Base-by-base conservation (phyloP, 106 monocot genomes). In the Ottelia alismoides region DNA sequence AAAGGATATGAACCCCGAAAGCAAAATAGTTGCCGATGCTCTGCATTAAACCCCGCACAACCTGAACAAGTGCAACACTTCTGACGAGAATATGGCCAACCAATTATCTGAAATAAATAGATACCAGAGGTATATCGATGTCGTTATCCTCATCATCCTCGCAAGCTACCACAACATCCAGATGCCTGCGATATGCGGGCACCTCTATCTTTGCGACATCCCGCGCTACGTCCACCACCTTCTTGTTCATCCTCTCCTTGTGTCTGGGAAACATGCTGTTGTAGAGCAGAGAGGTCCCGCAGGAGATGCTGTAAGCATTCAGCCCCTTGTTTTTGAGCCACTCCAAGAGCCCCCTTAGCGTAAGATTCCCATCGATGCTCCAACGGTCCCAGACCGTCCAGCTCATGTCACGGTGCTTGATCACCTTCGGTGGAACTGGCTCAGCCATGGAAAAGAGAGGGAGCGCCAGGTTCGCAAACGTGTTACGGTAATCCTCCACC, bases 361-460 rank as follows among this genome's bases (percentile, higher is more conserved):
- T 96, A 10, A 82, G 60, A 47, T 84, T 73, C 16, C 76, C 81
- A 1, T 68, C 45, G 22, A 88, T 60, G 31, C 31, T 55, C 94
- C 94, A 96, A 16, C 94, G 81, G 27, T 96, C 88, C 94, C 94
- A 96, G 12, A 84, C 61, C 0, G 88, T 96, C 94, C 94, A 96
- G 11, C 60, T 78, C 75, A 78, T 76, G 49, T 76, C 70, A 21
- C 56, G 60, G 62, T 96, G 81, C 45, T 81, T 78, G n/a, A 76
- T 60, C 20, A 67, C 65, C 63, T 81, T 85, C 2, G 88, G 84
- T 17, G 84, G 72, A 12, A 88, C 72, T 0, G 94, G 94, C 56
- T 96, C 88, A 0, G 88, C 78, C 29, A 88, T 82, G 49, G 84
- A 78, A 55, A 96, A 76, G 51, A 96, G 47, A 6, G 94, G 94